Evolutionary conservation across 2,329 filamentous ascomycete species (phyloP), one percentile per base, ranked within the genome.

Genomic region (Penicillium sp.): DNA sequence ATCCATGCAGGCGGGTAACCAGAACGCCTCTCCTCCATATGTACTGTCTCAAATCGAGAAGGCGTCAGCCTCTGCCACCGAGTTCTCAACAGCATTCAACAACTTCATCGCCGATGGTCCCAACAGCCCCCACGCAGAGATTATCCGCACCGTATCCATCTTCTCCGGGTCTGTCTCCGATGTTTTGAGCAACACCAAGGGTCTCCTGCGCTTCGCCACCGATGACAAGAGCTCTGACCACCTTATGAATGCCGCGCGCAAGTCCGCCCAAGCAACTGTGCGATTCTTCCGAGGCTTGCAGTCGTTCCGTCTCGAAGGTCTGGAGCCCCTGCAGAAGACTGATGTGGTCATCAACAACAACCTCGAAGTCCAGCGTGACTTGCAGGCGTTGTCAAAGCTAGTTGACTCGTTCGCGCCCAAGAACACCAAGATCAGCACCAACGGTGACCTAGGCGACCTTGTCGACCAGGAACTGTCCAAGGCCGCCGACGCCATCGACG

Each of bases 311-410:
- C 79, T 99, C 12, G 91, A 95, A 64, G 90, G 88, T 49, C 82
- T 97, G 69, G 91, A 95, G 58, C 83, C 89, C 12, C 79, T 95
- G 56, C 88, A 95, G 69, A 95, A 95, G 82, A 95, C 90, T 2
- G 92, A 97, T 55, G 89, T 97, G 29, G 92, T 99, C 47, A 95
- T 99, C 75, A 95, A 93, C 74, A 92, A 88, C 77, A 97, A 95
- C 72, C 89, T 95, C 57, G 93, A 99, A 58, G 91, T 97, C 9
- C 89, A 96, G 68, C 87, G 95, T 72, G 90, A 95, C 60, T 78
- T 99, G 44, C 92, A 97, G 74, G 88, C 87, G 65, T 80, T 99
- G 57, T 95, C 90, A 70, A 96, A 95, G 75, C 77, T 95, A 41
- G 90, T 92, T 1, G 93, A 99, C 68, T 81, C 86, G 0, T 95